A percentile compares a stretch with the other conserved stretches of the same genome.
Conservation (phyloP, 2,329 filamentous ascomycete genomes). For the Colletotrichum spinosum region DNA sequence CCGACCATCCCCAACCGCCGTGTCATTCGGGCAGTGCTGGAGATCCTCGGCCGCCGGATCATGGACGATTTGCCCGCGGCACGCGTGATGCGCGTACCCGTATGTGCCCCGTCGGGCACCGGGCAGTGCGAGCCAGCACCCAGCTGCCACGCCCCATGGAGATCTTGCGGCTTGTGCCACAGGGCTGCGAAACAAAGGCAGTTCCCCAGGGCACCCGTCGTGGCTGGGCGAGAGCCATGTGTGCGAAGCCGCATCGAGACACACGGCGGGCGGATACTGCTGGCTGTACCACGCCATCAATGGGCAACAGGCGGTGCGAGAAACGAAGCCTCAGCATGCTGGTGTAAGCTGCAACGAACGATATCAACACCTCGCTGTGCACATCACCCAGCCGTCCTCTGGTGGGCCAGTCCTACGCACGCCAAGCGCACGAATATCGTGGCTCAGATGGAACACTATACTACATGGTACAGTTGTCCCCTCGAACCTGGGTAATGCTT, state of each 20-base stretch:
- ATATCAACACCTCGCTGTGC: neutral
- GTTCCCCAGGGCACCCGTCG: constrained; percentile 27
- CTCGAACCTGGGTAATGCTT: too few species aligned
- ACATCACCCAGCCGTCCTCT: neutral
- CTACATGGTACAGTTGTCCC: neutral
- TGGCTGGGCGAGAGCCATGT: constrained; percentile 23
- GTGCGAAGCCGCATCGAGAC: constrained; percentile 23
- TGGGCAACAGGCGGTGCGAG: neutral
- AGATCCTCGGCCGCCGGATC: constrained; percentile 6
- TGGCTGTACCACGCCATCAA: constrained; percentile 17
- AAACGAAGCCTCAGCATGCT: too few species aligned
- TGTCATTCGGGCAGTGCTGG: constrained; percentile 4
- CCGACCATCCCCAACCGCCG: neutral
- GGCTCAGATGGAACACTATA: constrained; percentile 12
- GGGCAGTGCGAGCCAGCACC: constrained; percentile 2
- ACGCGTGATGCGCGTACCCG: constrained; percentile 14
- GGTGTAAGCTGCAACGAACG: too few species aligned
- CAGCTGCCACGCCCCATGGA: constrained; percentile 25
- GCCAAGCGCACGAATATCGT: constrained; percentile 29
- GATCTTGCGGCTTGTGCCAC: constrained; percentile 17
- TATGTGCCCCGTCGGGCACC: constrained; percentile 6
- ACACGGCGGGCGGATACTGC: constrained; percentile 24
- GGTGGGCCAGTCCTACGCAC: constrained; percentile 10
- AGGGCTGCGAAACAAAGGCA: constrained; percentile 27
- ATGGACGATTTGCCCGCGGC: constrained; percentile 7